These are phyloP conservation scores for Collybia sp. DNA, from an alignment of 768 basidiomycete genomes.

Conservation along the genomic window DNA sequence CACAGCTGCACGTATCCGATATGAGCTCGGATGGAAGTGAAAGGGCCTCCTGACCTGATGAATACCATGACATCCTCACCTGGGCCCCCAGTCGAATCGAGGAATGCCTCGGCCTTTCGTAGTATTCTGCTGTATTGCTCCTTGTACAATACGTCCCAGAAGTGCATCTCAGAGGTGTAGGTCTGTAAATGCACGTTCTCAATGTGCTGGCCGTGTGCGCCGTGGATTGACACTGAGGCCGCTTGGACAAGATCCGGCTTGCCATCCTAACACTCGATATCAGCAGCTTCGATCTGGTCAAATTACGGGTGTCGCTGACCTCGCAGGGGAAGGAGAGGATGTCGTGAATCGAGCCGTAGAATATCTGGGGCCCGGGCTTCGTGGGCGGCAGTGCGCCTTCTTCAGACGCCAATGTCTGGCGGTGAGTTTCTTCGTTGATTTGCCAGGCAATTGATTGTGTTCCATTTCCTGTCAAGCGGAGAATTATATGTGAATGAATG, in stretches of 20 bases:
- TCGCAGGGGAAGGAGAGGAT: slow-evolving; percentile 91
- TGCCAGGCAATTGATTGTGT: slow-evolving; percentile 91
- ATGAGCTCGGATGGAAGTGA: not conserved
- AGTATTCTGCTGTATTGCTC: slow-evolving; percentile 59
- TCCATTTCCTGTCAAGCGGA: slow-evolving; percentile 65
- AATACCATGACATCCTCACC: slow-evolving; percentile 76
- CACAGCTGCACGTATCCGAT: slow-evolving; percentile 50
- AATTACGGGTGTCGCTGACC: slow-evolving; percentile 31
- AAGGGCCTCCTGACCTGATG: slow-evolving; percentile 58
- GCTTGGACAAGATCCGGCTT: slow-evolving; percentile 76
- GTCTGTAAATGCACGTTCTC: slow-evolving; percentile 81
- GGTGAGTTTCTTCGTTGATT: slow-evolving; percentile 85
- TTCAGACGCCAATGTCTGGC: slow-evolving; percentile 56
- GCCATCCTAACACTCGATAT: slow-evolving; percentile 57
- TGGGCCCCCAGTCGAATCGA: slow-evolving; percentile 58
- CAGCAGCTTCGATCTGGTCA: not conserved
- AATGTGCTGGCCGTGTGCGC: slow-evolving; percentile 82
- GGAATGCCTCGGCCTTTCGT: slow-evolving; percentile 63
- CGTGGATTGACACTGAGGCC: slow-evolving; percentile 77
- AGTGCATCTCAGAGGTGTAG: slow-evolving; percentile 68
- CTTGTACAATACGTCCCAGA: slow-evolving; percentile 72
- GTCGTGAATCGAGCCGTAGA: slow-evolving; percentile 94
- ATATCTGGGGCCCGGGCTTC: slow-evolving; percentile 56
- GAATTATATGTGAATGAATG: not conserved
- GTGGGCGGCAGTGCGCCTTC: slow-evolving; percentile 23